Percentiles rank a stretch among this genome's conserved stretches.
Conservation (phyloP, 2,329 filamentous ascomycete species). For the Botrytis galanthina region DNA sequence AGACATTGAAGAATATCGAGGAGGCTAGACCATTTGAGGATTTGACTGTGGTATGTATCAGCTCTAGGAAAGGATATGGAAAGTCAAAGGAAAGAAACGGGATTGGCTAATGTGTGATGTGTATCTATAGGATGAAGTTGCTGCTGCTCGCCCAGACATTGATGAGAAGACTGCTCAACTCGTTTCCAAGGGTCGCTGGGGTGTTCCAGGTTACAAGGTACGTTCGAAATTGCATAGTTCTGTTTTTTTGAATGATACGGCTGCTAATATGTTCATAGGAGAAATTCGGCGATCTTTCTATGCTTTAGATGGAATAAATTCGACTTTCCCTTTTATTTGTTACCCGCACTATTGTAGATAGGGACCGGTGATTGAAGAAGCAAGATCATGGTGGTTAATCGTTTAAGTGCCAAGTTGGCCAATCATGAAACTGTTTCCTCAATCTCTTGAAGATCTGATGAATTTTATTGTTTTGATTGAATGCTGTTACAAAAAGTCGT, state of each 20-base stretch:
- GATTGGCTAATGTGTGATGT: slow-evolving; percentile 21
- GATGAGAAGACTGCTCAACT: slow-evolving; percentile 94
- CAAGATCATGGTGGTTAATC: slow-evolving; percentile 24
- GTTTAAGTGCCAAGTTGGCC: slow-evolving; percentile 14
- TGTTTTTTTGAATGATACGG: background rate
- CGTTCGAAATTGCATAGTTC: slow-evolving; percentile 38
- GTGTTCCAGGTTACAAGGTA: slow-evolving; percentile 98
- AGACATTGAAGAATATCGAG: slow-evolving; percentile 97
- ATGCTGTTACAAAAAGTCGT: background rate
- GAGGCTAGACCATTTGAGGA: slow-evolving; percentile 93
- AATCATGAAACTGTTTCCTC: slow-evolving; percentile 16
- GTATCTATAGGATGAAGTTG: slow-evolving; percentile 77
- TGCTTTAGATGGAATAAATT: slow-evolving; percentile 64
- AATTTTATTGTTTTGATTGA: slow-evolving; percentile 2
- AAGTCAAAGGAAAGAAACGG: slow-evolving; percentile 4
- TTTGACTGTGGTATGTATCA: slow-evolving; percentile 85
- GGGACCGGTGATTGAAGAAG: slow-evolving; percentile 32
- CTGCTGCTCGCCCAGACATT: slow-evolving; percentile 90
- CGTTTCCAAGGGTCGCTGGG: slow-evolving; percentile 97
- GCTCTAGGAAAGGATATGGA: background rate
- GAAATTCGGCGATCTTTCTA: slow-evolving; percentile 96
- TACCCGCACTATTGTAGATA: slow-evolving; percentile 73
- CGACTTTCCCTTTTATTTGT: slow-evolving; percentile 43
- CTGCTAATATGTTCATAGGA: slow-evolving; percentile 65
- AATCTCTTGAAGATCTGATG: background rate